These are phyloP conservation scores for Cladosporium velox DNA, from an alignment of 2,329 filamentous ascomycete species.

Conservation along the genomic window DNA sequence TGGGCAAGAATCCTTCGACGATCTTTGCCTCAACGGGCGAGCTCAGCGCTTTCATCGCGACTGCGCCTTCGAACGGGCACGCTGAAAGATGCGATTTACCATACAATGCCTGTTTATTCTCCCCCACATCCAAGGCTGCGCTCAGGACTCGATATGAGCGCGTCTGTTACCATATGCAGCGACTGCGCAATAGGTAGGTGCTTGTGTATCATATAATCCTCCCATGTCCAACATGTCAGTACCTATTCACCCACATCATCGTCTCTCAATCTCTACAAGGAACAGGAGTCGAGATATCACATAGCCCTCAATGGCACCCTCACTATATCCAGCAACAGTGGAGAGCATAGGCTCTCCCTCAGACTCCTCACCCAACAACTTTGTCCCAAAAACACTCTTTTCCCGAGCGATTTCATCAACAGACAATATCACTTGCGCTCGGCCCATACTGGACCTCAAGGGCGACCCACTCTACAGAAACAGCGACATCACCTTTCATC, in stretches of 20 bases:
- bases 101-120: neutral
- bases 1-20: conserved; percentile 10
- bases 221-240: neutral
- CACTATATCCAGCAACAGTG: neutral
- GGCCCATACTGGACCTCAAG: conserved; percentile 19
- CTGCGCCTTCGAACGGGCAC: conserved; percentile 6
- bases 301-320: neutral
- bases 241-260: neutral
- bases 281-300: neutral
- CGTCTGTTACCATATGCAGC: conserved; percentile 10
- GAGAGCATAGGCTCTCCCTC: neutral
- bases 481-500: conserved; percentile 25
- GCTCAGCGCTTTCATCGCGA: neutral
- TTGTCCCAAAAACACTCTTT: neutral
- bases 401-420: neutral
- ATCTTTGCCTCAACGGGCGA: conserved; percentile 4
- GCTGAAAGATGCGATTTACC: neutral
- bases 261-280: neutral
- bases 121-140: neutral
- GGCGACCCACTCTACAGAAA: conserved; percentile 22
- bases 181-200: conserved; percentile 10
- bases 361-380: neutral
- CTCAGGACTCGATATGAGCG: neutral
- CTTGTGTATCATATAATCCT: neutral
- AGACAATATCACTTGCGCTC: conserved; percentile 23